Percentiles rank a stretch among this genome's conserved stretches.
These are phyloP conservation scores for Wickerhamiella qilinensis DNA, from an alignment of 805 yeast species.

Conservation along the genomic window DNA sequence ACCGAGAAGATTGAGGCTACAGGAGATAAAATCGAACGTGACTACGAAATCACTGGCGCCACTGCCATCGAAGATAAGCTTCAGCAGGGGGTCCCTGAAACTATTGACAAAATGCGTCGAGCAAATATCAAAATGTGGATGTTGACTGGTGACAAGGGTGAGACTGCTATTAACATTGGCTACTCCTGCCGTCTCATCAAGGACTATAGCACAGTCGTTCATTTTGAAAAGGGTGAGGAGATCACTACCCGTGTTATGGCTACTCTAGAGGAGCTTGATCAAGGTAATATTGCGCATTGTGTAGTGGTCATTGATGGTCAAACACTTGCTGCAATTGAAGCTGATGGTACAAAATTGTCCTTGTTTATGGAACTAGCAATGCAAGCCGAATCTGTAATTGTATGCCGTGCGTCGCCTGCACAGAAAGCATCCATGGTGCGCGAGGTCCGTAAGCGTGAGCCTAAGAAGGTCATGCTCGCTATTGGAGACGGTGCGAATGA, in stretches of 20 bases:
- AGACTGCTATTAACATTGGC: conserved; percentile 95
- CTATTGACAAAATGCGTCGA: conserved; percentile 77
- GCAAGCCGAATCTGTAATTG: conserved; percentile 75
- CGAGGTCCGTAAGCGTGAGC: conserved; percentile 56
- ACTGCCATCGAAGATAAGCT: conserved; percentile 95
- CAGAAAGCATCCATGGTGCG: conserved; percentile 87
- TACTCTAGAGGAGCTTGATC: conserved; percentile 54
- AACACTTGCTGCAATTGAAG: conserved; percentile 57
- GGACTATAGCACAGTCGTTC: conserved; percentile 77
- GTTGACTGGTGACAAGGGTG: conserved; percentile 96
- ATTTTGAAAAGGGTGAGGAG: conserved; percentile 39
- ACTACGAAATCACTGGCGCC: conserved; percentile 67
- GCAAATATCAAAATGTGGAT: conserved; percentile 97
- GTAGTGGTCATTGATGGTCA: conserved; percentile 94
- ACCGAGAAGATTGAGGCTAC: conserved; percentile 46
- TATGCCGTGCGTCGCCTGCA: conserved; percentile 94
- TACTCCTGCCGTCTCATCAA: conserved; percentile 85
- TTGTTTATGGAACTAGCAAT: conserved; percentile 75
- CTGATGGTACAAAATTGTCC: conserved; percentile 53
- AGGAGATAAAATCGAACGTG: conserved; percentile 57
- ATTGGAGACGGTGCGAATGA: conserved; percentile 99
- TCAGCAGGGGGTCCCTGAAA: conserved; percentile 92
- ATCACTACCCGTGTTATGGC: conserved; percentile 56
- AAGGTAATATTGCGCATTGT: conserved; percentile 75
- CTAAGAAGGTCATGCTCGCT: conserved; percentile 68